These are phyloP conservation scores for Saprolegnia diclina DNA, from an alignment of 352 stramenopile species.

Conservation along the genomic window DNA sequence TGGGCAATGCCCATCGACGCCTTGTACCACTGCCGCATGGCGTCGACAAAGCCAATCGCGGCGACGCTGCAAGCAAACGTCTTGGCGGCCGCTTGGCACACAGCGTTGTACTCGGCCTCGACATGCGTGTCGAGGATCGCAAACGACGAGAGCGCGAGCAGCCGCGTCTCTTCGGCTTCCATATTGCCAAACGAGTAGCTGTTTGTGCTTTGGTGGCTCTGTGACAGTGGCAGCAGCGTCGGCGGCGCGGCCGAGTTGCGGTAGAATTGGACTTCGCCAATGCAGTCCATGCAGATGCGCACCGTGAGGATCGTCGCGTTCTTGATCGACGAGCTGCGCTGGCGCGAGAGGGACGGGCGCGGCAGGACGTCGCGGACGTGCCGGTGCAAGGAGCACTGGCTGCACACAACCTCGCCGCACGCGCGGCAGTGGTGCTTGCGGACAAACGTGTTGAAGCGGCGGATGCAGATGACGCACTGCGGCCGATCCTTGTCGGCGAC, in stretches of 20 bases:
- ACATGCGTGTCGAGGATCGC: conserved; percentile 39
- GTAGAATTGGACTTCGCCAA: conserved; percentile 47
- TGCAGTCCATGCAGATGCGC: conserved; percentile 73
- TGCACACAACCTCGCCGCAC: conserved; percentile 78
- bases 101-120: conserved; percentile 61
- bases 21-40: conserved; percentile 66
- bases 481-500: conserved; percentile 56
- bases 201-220: neutral
- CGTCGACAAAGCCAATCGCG: conserved; percentile 58
- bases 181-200: neutral
- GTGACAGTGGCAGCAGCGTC: neutral
- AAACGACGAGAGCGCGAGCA: conserved; percentile 36
- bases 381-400: conserved; percentile 56
- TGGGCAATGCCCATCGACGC: conserved; percentile 59
- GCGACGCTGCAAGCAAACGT: conserved; percentile 56
- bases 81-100: conserved; percentile 61
- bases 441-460: conserved; percentile 66
- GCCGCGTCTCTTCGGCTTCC: neutral
- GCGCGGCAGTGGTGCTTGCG: conserved; percentile 76
- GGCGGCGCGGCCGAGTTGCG: neutral
- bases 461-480: conserved; percentile 70
- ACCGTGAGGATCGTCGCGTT: conserved; percentile 33
- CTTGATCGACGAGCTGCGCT: neutral
- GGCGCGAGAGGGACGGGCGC: neutral
- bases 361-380: conserved; percentile 34